These are phyloP conservation scores for Aegilops longissima DNA, from an alignment of 176 grass and related monocot genomes.

Conservation along the genomic window DNA sequence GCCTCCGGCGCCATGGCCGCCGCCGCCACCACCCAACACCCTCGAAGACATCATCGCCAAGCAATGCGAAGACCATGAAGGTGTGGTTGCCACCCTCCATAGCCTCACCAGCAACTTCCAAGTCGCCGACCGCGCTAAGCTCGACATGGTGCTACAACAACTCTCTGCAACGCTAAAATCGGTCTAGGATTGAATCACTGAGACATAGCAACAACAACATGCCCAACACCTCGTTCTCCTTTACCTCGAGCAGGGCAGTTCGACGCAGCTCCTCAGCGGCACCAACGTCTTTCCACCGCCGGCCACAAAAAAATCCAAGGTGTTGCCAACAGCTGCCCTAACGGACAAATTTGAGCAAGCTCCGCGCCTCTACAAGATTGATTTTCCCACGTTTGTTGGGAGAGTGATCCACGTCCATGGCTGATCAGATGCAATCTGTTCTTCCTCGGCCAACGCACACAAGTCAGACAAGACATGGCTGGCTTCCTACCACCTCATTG, in stretches of 20 bases:
- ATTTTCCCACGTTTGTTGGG: background rate
- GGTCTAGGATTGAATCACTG: too few relatives aligned
- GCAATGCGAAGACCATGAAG: background rate
- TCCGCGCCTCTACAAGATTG: background rate
- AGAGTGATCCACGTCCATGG: background rate
- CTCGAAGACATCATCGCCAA: background rate
- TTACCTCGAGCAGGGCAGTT: too few relatives aligned
- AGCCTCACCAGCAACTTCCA: background rate
- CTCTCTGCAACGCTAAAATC: too few relatives aligned
- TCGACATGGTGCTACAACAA: too few relatives aligned
- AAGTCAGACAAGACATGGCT: too few relatives aligned
- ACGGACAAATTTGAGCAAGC: background rate
- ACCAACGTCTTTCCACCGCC: too few relatives aligned
- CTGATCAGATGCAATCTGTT: too few relatives aligned
- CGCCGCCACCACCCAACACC: background rate
- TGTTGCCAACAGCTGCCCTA: background rate
- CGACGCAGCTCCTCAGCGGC: too few relatives aligned
- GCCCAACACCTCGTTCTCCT: too few relatives aligned
- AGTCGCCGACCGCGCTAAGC: background rate
- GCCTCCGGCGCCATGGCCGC: background rate
- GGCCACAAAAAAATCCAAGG: background rate
- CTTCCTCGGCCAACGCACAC: too few relatives aligned
- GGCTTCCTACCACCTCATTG: too few relatives aligned
- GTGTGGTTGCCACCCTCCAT: background rate
- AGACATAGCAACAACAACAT: too few relatives aligned